phyloP scores from a whole-genome alignment of 1,284 basidiomycete species.

The Puccinia novopanici region DNA sequence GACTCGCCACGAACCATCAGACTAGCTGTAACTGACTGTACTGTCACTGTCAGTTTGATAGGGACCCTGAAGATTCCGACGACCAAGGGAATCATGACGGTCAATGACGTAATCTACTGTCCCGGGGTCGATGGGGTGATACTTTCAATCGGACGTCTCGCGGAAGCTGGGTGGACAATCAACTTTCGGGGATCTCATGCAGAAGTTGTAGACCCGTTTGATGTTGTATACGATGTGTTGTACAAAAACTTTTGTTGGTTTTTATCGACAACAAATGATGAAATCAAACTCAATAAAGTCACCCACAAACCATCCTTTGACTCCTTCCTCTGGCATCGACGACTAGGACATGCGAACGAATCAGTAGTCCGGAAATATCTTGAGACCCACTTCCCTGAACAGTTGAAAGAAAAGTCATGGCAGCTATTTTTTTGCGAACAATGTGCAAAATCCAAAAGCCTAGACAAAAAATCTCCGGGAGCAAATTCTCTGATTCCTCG shows the following conservation, averaged over 20 bases:
- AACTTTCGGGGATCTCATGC: background rate
- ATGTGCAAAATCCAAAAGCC: too few species aligned
- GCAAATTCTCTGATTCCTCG: too few species aligned
- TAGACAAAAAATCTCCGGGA: too few species aligned
- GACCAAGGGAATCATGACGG: background rate
- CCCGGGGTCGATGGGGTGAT: background rate
- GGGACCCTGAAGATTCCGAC: background rate
- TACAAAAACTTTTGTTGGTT: conserved; percentile 20
- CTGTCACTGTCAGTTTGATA: background rate
- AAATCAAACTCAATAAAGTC: background rate
- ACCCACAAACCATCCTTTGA: background rate
- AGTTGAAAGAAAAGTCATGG: background rate
- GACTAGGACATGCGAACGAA: background rate
- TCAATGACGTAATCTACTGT: conserved; percentile 1
- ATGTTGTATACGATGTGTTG: background rate
- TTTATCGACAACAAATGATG: background rate
- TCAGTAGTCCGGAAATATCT: background rate
- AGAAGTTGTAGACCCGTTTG: background rate
- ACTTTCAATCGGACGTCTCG: background rate
- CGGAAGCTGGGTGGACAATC: background rate
- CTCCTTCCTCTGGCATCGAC: background rate
- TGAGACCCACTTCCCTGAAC: background rate
- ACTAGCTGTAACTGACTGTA: background rate
- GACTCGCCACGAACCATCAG: background rate
- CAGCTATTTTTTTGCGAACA: conserved; percentile 8